Base-by-base conservation (phyloP, 2,329 filamentous ascomycete species). In the Aspergillus fijiensis region DNA sequence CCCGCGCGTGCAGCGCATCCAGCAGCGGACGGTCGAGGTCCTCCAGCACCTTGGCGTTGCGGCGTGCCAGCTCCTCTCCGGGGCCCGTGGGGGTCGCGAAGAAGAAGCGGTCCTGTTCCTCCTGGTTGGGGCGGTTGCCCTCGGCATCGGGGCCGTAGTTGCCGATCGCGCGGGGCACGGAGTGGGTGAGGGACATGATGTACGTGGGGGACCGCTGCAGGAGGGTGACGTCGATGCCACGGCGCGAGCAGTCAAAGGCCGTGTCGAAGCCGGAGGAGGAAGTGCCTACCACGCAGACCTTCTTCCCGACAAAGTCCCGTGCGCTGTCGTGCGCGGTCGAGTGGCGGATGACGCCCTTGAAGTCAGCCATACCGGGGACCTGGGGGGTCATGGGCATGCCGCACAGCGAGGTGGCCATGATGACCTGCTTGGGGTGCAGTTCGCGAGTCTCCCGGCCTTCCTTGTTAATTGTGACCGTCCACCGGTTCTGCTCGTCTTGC, bases 171-270 rank as follows among this genome's bases (percentile, higher is more conserved):
- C 69, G 67, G 2, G 70, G 69, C 48, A 73, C 71, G 5, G 59
- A 57, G 11, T 57, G 54, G 33, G 54, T 57, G 6, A 60, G 49
- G 19, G 72, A 75, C 69, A 75, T 74, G 51, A 75, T 63, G 33
- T 74, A 72, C 3, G 72, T 74, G 2, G 71, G 69, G 4, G 71
- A 73, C 2, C 72, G 49, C 69, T 72, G 69, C 29, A 71, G 64
- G 14, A 71, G 62, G 2, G 69, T 71, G 14, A 71, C 69, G 39
- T 71, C 68, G 50, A 70, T 69, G 45, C 68, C 68, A 3, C 61
- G 59, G 4, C 67, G 63, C 1, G 66, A 58, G 33, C 61, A 71
- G 19, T 72, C 70, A 49, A 62, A 70, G 14, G 70, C 70, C 2
- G 67, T 71, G 52, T 72, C 70, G 47, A 69, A 70, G 16, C 65